Evolutionary conservation across 305 asterid species (phyloP).

Genomic region (Solanum hybrid): DNA sequence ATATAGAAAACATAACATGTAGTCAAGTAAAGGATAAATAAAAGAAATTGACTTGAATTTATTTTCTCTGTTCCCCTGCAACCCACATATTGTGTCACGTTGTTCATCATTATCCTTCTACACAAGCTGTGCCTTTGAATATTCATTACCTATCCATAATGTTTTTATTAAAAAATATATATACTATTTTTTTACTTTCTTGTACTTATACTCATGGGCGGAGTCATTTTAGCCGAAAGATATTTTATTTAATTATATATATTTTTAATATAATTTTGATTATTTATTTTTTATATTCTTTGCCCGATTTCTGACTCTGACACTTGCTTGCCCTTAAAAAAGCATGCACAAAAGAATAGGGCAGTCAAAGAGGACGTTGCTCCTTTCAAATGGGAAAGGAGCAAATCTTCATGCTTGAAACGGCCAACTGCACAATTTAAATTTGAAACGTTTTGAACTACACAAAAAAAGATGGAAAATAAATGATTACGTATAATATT

Average conservation of each 20-base stretch:
- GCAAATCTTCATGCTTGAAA: not conserved
- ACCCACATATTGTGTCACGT: not conserved
- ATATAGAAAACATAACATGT: too few species aligned
- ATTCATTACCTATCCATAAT: not conserved
- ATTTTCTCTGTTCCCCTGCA: not conserved
- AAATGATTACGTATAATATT: not conserved
- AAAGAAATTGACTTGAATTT: not conserved
- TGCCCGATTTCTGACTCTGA: fast-evolving
- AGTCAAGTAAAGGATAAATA: not conserved
- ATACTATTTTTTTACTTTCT: too few species aligned
- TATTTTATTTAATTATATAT: too few species aligned
- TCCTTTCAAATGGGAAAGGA: not conserved
- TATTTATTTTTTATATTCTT: not conserved
- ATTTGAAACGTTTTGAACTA: not conserved
- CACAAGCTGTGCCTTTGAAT: too few species aligned
- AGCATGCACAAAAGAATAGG: too few species aligned
- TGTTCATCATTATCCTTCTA: too few species aligned
- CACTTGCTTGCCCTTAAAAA: not conserved
- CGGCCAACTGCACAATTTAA: not conserved
- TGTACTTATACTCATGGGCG: too few species aligned
- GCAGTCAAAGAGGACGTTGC: not conserved
- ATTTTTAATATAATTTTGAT: too few species aligned
- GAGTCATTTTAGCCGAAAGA: too few species aligned
- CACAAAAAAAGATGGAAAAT: not conserved
- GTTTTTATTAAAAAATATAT: too few species aligned